Evolutionary conservation across 768 basidiomycete species (phyloP), one percentile per base, ranked within the genome.

Genomic region (Cystofilobasidium macerans): DNA sequence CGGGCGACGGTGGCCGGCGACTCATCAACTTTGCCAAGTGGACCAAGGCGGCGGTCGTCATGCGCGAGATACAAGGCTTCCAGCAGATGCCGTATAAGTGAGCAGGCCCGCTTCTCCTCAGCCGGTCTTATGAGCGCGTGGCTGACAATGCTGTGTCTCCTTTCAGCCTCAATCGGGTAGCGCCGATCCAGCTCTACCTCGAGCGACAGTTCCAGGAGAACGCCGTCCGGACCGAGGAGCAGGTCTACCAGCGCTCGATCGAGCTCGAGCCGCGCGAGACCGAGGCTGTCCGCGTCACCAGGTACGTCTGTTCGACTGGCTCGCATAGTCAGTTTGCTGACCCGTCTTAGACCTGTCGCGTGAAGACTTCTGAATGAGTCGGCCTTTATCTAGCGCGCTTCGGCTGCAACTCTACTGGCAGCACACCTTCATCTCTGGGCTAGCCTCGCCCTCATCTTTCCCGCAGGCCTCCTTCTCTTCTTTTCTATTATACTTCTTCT

Each of bases 1-100:
- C 69, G 8, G 51, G 51, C 11, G 82, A 83, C 45, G n/a, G n/a
- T n/a, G n/a, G n/a, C n/a, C 70, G 72, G 38, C 42, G 65, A 14
- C 79, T 94, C 69, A 85, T 98, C 77, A 97, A 98, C 78, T 98
- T 98, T 79, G 84, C 86, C 73, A 99, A 99, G 77, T 87, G 94
- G 22, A 86, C 89, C 72, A 89, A 89, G 77, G 86, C 91, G 0
- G 90, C 92, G n/a, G 93, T 95, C 73, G 88, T 98, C 71, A 90
- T 99, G 71, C 85, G 86, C 69, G 92, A 97, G 75, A 97, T 99
- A 75, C 89, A 95, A 75, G 86, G 89, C 33, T 97, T 93, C 84
- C 95, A 99, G 75, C 82, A 87, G 7, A 84, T 85, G 69, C 85
- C 88, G 1, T 98, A 91, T 79, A 92, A 94, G 65, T 67, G 18